Evolutionary conservation across 148 eudicot species (phyloP).

Genomic region (Spergularia bocconei): DNA sequence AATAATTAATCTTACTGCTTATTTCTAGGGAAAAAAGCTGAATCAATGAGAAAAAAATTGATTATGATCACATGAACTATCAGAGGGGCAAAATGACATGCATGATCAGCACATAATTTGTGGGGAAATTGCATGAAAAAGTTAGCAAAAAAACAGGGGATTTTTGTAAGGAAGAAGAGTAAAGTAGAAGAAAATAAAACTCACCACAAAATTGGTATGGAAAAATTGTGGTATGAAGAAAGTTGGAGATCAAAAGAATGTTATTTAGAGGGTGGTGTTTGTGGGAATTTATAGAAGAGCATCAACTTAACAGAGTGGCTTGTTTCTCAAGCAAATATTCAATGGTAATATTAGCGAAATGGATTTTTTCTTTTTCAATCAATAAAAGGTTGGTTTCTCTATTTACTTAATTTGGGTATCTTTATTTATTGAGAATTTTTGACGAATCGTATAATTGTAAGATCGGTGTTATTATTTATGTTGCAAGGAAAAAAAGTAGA

Average conservation of each 20-base stretch:
- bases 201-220: neutral
- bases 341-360: neutral
- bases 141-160: neutral
- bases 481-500: too few species aligned
- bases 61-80: too few species aligned
- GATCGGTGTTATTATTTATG: too few species aligned
- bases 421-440: too few species aligned
- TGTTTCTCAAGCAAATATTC: constrained; percentile 27
- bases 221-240: neutral
- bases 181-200: neutral
- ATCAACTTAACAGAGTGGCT: constrained; percentile 21
- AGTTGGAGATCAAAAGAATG: constrained; percentile 23
- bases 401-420: too few species aligned
- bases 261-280: constrained; percentile 15
- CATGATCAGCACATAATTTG: constrained; percentile 9
- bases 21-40: constrained; percentile 7
- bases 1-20: neutral
- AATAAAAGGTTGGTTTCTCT: too few species aligned
- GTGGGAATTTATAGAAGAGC: constrained; percentile 33
- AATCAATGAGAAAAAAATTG: neutral
- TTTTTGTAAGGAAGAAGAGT: neutral
- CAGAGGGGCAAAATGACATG: constrained; percentile 6
- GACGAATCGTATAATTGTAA: too few species aligned
- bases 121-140: neutral
- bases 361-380: neutral